Evolutionary conservation across 2,329 filamentous ascomycete genomes (phyloP), one percentile per base, ranked within the genome.

Genomic region (Sporothrix pallida): DNA sequence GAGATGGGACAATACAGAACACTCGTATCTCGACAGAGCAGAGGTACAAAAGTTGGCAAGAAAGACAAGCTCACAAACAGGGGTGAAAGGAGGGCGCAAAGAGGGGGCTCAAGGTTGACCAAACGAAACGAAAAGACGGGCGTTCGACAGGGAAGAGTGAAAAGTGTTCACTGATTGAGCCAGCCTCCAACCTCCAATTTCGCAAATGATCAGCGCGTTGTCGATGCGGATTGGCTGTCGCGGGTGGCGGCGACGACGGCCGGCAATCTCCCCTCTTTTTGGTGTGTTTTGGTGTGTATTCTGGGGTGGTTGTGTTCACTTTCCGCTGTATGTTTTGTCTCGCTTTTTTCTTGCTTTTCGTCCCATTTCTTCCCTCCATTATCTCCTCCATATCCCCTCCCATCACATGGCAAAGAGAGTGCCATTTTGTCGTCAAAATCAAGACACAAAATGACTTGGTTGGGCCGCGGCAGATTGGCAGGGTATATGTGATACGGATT

Each of bases 401-500:
- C 26, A 44, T 69, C 68, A 70, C 68, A 70, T 70, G 68, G 52
- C 68, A 70, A n/a, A 58, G n/a, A 70, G 42, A 20, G 62, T 44
- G 42, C 42, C 62, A 17, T 48, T 31, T 67, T 48, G 20, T 48
- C 9, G 26, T 17, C 48, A 37, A 67, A 48, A 20, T 10, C 42
- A 17, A 37, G 8, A 20, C 26, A 23, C 9, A n/a, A 44, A 26
- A 23, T 15, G 62, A 44, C 17, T 20, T 69, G 67, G 48, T 69
- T 54, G 67, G 67, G 17, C 67, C 67, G 67, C 67, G 67, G 67
- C 17, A 69, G 67, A 69, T 69, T 69, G 67, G 67, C 48, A 56
- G 67, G 46, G 23, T 69, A 69, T 44, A 44, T 69, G 67, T 42
- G 46, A 50, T 52, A 37, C 48, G 67, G 65, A 54, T 37, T 54